phyloP scores from a whole-genome alignment of 2,329 filamentous ascomycete species.

The Diaporthe ilicicola region DNA sequence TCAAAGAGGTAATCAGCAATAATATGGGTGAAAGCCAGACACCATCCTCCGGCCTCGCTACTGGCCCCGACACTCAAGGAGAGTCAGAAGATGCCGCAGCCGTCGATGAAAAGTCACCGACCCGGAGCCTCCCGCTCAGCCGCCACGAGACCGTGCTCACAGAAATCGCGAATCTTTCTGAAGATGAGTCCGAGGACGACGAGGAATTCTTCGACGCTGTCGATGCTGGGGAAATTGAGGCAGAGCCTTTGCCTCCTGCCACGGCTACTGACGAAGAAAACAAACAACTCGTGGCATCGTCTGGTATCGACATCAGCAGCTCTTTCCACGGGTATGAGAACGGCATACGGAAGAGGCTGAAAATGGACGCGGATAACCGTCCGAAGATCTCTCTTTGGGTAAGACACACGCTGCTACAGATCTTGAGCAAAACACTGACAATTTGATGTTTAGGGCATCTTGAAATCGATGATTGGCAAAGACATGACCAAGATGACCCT shows the following conservation, averaged over 20 bases:
- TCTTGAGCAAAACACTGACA: conserved; percentile 37
- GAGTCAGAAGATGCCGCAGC: conserved; percentile 38
- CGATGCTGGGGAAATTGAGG: conserved; percentile 89
- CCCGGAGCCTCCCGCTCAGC: conserved; percentile 47
- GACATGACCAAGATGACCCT: conserved; percentile 99
- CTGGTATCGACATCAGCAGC: conserved; percentile 69
- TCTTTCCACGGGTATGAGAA: conserved; percentile 94
- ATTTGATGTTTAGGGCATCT: conserved; percentile 71
- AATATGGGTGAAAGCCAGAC: conserved; percentile 49
- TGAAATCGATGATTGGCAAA: conserved; percentile 99
- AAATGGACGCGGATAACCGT: conserved; percentile 90
- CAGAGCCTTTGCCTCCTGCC: conserved; percentile 69
- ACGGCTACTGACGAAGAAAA: conserved; percentile 50
- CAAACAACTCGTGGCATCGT: conserved; percentile 56
- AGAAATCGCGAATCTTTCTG: conserved; percentile 78
- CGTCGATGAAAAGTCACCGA: conserved; percentile 49
- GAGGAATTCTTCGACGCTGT: conserved; percentile 98
- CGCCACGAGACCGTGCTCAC: conserved; percentile 73
- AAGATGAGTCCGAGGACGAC: conserved; percentile 82
- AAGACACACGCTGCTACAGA: conserved; percentile 48
- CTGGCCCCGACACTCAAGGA: conserved; percentile 47
- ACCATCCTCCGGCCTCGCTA: conserved; percentile 37
- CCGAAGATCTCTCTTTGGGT: conserved; percentile 98
- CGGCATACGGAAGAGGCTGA: conserved; percentile 79
- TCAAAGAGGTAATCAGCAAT: conserved; percentile 82